Percentiles rank a stretch among this genome's conserved stretches.
These are phyloP conservation scores for Fusarium fujikuroi DNA, from an alignment of 2,329 filamentous ascomycete genomes.

Conservation along the genomic window DNA sequence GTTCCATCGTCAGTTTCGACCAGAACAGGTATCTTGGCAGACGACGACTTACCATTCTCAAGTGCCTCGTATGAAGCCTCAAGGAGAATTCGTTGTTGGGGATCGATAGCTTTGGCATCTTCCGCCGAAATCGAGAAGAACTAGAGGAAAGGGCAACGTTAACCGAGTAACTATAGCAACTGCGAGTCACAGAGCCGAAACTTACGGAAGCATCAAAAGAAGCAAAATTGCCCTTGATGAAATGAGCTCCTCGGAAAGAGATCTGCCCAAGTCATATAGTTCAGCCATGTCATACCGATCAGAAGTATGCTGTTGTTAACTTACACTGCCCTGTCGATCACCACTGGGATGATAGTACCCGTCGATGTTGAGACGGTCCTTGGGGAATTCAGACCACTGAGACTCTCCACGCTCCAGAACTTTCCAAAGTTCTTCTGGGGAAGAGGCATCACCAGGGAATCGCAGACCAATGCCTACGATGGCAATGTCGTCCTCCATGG, in stretches of 20 bases:
- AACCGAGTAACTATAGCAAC: background rate
- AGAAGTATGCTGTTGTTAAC: constrained; percentile 30
- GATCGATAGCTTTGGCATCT: constrained; percentile 64
- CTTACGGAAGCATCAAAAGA: constrained; percentile 62
- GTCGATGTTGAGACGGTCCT: constrained; percentile 60
- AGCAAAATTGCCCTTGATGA: constrained; percentile 58
- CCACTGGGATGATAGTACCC: constrained; percentile 66
- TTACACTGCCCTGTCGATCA: constrained; percentile 60
- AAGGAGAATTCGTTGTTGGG: constrained; percentile 63
- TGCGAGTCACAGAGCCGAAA: background rate
- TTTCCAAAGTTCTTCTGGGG: constrained; percentile 60
- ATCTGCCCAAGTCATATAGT: constrained; percentile 48
- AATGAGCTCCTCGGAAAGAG: constrained; percentile 61
- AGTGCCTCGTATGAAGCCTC: constrained; percentile 63
- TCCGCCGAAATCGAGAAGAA: constrained; percentile 63
- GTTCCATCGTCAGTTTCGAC: background rate
- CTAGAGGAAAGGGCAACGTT: constrained; percentile 44
- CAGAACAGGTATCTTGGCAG: background rate
- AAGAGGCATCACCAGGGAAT: constrained; percentile 61
- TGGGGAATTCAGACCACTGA: constrained; percentile 61
- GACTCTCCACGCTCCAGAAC: constrained; percentile 56
- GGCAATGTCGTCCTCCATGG: constrained; percentile 58
- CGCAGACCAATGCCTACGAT: constrained; percentile 63
- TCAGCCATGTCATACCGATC: constrained; percentile 14
- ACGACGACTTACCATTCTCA: constrained; percentile 54